phyloP scores from a whole-genome alignment of 768 basidiomycete genomes.

The Pleurotus ostreatus region DNA sequence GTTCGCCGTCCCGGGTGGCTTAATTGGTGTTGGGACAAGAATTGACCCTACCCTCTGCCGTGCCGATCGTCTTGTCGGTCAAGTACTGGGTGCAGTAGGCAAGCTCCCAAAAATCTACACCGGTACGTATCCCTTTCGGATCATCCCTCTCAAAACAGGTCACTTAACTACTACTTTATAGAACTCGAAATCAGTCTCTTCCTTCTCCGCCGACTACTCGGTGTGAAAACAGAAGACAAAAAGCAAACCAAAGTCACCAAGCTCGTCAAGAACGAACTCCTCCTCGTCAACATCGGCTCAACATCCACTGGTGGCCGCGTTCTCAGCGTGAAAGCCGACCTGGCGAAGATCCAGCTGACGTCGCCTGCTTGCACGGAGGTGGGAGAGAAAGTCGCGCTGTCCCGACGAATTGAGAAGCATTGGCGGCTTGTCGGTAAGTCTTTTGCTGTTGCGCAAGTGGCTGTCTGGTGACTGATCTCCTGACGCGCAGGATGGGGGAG shows the following conservation, averaged over 20 bases:
- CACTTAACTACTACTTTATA: constrained; percentile 20
- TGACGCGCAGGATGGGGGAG: constrained; percentile 57
- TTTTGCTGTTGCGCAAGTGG: neutral
- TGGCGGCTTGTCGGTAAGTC: constrained; percentile 92
- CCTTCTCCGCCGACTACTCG: constrained; percentile 91
- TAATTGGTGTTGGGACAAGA: constrained; percentile 97
- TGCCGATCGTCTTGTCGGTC: constrained; percentile 94
- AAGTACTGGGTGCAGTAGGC: constrained; percentile 92
- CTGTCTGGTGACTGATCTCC: neutral
- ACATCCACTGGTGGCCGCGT: constrained; percentile 97
- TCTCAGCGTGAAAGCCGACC: constrained; percentile 88
- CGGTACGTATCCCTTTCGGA: constrained; percentile 36
- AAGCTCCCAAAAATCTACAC: constrained; percentile 93
- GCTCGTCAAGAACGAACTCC: constrained; percentile 84
- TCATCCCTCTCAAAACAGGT: neutral
- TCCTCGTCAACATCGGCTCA: constrained; percentile 97
- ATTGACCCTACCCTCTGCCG: constrained; percentile 96
- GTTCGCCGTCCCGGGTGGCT: constrained; percentile 95
- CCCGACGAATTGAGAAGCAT: constrained; percentile 94
- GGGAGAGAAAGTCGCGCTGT: constrained; percentile 96
- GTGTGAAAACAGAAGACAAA: constrained; percentile 98
- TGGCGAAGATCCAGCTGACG: constrained; percentile 92
- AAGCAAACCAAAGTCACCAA: constrained; percentile 97
- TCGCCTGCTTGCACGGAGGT: constrained; percentile 95
- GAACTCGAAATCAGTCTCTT: constrained; percentile 93